phyloP scores from a whole-genome alignment of 257 asterid species.

The Solanum verrucosum region DNA sequence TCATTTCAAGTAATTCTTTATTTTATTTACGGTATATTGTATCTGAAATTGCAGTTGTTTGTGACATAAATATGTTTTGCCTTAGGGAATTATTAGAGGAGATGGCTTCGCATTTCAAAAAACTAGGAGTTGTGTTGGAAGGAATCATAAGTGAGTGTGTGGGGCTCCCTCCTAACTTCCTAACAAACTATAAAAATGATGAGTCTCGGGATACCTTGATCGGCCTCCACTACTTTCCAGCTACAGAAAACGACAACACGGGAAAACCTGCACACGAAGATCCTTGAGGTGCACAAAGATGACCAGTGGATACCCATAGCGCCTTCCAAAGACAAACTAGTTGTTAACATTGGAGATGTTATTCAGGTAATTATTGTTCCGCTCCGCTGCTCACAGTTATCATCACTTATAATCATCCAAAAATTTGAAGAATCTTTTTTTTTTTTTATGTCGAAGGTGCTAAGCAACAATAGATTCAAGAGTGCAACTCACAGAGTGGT shows the following conservation, averaged over 20 bases:
- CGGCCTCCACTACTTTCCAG: conserved; percentile 35
- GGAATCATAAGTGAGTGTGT: conserved; percentile 41
- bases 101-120: conserved; percentile 16
- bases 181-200: conserved; percentile 36
- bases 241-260: conserved; percentile 7
- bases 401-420: not conserved
- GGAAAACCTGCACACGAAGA: conserved; percentile 26
- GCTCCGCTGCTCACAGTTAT: not conserved
- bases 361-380: conserved; percentile 23
- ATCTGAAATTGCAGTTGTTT: no score
- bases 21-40: no score
- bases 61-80: no score
- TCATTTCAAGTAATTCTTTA: not conserved
- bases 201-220: conserved; percentile 45
- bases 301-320: conserved; percentile 30
- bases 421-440: no score
- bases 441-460: conserved; percentile 10
- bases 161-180: conserved; percentile 27
- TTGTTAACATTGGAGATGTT: conserved; percentile 31
- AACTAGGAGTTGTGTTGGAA: conserved; percentile 27
- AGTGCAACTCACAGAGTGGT: conserved; percentile 19
- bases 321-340: conserved; percentile 22
- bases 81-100: conserved; percentile 32
- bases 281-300: conserved; percentile 29
- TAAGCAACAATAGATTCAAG: conserved; percentile 23